Conservation (phyloP, 1,284 basidiomycete genomes). For the Lentinula novae-zelandiae region DNA sequence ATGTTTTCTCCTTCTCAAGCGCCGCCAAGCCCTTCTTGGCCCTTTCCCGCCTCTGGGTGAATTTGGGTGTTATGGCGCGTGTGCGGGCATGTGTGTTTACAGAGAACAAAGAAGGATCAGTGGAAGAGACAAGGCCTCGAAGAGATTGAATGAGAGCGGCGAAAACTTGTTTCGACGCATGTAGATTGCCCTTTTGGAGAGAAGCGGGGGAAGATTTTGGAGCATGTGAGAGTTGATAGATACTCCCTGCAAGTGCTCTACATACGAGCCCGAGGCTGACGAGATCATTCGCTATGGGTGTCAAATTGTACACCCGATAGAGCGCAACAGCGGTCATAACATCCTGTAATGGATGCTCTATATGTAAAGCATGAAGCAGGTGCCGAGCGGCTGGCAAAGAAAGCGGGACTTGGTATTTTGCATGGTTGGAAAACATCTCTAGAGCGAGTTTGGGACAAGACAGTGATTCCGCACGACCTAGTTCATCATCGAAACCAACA, state of each 20-base stretch:
- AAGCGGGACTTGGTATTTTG: slow-evolving; percentile 57
- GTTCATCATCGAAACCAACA: background rate
- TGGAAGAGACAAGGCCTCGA: slow-evolving; percentile 20
- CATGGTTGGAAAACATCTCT: slow-evolving; percentile 54
- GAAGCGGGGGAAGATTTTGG: slow-evolving; percentile 19
- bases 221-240: background rate
- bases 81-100: slow-evolving; percentile 21
- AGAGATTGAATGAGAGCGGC: slow-evolving; percentile 1
- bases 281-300: slow-evolving; percentile 50
- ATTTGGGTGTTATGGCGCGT: slow-evolving; percentile 37
- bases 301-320: slow-evolving; percentile 48
- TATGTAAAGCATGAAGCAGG: slow-evolving; percentile 49
- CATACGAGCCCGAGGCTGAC: slow-evolving; percentile 53
- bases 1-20: slow-evolving; percentile 27
- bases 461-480: slow-evolving; percentile 60
- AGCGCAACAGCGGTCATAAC: slow-evolving; percentile 47
- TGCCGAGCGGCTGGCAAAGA: slow-evolving; percentile 47
- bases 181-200: background rate
- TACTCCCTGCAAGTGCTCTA: slow-evolving; percentile 45
- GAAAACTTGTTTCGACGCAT: slow-evolving; percentile 4
- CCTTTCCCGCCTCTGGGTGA: slow-evolving; percentile 19
- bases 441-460: slow-evolving; percentile 52
- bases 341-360: slow-evolving; percentile 41
- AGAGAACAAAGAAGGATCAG: slow-evolving; percentile 32
- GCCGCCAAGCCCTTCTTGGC: slow-evolving; percentile 17